These are phyloP conservation scores for Pyricularia pennisetigena DNA, from an alignment of 2,329 filamentous ascomycete species.

Conservation along the genomic window DNA sequence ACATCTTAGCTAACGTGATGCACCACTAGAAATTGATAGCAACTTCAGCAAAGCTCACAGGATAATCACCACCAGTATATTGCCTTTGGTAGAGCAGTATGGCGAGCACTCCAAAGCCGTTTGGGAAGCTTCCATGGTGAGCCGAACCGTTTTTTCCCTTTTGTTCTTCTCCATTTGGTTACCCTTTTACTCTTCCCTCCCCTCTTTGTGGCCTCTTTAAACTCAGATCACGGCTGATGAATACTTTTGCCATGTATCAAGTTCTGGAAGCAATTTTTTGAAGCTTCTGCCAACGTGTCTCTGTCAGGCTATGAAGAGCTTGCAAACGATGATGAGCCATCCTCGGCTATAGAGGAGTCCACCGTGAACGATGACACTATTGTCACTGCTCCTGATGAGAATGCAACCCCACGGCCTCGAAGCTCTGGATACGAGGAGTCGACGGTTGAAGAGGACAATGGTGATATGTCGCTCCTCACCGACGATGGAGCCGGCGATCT, in stretches of 20 bases:
- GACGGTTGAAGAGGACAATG: slow-evolving; percentile 25
- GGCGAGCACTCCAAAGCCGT: slow-evolving; percentile 87
- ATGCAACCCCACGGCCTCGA: slow-evolving; percentile 20
- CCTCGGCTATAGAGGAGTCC: slow-evolving; percentile 36
- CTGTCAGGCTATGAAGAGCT: slow-evolving; percentile 89
- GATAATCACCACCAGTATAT: slow-evolving; percentile 87
- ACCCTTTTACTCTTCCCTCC: neutral
- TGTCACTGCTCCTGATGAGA: slow-evolving; percentile 15
- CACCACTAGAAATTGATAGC: slow-evolving; percentile 75
- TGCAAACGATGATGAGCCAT: slow-evolving; percentile 52
- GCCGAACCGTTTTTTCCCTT: slow-evolving; percentile 6
- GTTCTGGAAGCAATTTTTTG: slow-evolving; percentile 99
- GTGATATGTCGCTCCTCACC: slow-evolving; percentile 59
- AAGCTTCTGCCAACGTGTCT: slow-evolving; percentile 94
- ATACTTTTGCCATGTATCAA: slow-evolving; percentile 23
- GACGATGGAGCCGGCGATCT: slow-evolving; percentile 49
- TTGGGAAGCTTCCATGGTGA: slow-evolving; percentile 91
- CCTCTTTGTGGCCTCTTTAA: neutral
- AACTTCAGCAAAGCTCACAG: slow-evolving; percentile 96
- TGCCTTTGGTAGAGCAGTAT: slow-evolving; percentile 92
- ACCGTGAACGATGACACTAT: slow-evolving; percentile 44
- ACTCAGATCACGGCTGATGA: neutral
- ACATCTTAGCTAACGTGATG: neutral
- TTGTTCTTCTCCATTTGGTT: neutral
- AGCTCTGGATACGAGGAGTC: slow-evolving; percentile 26